A percentile compares a stretch with the other conserved stretches of the same genome.
Conservation (phyloP, 129 eudicot species). For the Tagetes erecta region DNA sequence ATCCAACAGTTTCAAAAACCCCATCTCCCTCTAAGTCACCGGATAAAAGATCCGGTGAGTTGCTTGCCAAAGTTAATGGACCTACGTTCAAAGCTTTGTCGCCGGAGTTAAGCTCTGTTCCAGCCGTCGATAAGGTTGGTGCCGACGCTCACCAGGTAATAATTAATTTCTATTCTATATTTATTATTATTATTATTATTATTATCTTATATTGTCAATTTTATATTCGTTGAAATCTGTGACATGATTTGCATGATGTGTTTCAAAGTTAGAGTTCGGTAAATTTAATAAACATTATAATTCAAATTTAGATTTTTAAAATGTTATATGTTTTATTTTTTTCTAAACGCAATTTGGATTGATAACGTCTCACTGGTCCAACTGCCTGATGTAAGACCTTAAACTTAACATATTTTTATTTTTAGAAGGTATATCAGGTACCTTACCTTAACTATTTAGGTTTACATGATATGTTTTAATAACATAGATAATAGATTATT, state of each 20-base stretch:
- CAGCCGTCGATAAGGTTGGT: constrained; percentile 5
- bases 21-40: constrained; percentile 11
- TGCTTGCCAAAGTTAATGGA: constrained; percentile 14
- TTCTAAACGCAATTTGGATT: too few species aligned
- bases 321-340: not conserved
- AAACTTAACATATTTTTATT: too few species aligned
- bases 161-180: not conserved
- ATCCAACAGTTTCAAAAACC: not conserved
- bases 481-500: not conserved
- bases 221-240: not conserved
- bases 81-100: constrained; percentile 5
- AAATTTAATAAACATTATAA: not conserved
- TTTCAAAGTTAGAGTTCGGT: constrained; percentile 24
- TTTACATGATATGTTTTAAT: too few species aligned
- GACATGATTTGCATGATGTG: constrained; percentile 15
- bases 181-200: not conserved
- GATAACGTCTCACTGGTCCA: too few species aligned
- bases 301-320: not conserved
- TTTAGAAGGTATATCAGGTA: too few species aligned
- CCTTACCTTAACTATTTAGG: too few species aligned
- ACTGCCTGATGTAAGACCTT: too few species aligned
- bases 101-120: constrained; percentile 16
- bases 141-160: constrained; percentile 29
- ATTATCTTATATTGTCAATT: not conserved
- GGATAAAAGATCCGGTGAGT: constrained; percentile 18